Evolutionary conservation across 148 eudicot species (phyloP).

Genomic region (Nyssa sinensis): DNA sequence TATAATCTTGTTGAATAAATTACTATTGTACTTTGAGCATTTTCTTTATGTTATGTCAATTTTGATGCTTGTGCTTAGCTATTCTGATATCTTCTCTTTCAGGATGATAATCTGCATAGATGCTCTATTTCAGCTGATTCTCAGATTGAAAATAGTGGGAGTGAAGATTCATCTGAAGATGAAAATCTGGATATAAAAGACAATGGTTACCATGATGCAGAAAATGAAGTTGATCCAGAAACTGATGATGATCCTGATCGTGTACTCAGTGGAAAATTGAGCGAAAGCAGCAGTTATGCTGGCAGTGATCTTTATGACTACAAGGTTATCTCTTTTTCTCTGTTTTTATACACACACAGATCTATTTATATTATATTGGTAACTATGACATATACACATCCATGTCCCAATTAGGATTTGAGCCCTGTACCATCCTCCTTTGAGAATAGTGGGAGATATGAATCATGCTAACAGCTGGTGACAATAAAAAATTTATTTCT

Average conservation of each 20-base stretch:
- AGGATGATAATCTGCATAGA: constrained; percentile 87
- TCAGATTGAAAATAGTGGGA: constrained; percentile 72
- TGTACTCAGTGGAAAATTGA: constrained; percentile 81
- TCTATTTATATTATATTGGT: background rate
- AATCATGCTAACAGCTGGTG: background rate
- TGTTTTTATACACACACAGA: background rate
- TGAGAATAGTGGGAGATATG: background rate
- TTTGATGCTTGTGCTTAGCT: constrained; percentile 1
- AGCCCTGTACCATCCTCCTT: background rate
- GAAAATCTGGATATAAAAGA: constrained; percentile 54
- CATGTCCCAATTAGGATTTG: background rate
- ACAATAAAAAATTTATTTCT: too few species aligned
- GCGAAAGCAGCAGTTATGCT: constrained; percentile 89
- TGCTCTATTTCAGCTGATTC: constrained; percentile 95
- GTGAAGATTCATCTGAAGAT: constrained; percentile 79
- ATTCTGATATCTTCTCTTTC: constrained; percentile 27
- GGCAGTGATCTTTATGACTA: constrained; percentile 91
- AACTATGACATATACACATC: background rate
- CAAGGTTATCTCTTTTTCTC: constrained; percentile 54
- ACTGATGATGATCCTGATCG: constrained; percentile 79
- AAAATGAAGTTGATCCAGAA: constrained; percentile 72
- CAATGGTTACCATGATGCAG: constrained; percentile 78
- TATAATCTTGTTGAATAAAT: background rate
- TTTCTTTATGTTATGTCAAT: background rate
- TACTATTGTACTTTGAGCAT: background rate